Evolutionary conservation across 306 rosid genomes (phyloP).

Genomic region (Pyrus betulifolia): DNA sequence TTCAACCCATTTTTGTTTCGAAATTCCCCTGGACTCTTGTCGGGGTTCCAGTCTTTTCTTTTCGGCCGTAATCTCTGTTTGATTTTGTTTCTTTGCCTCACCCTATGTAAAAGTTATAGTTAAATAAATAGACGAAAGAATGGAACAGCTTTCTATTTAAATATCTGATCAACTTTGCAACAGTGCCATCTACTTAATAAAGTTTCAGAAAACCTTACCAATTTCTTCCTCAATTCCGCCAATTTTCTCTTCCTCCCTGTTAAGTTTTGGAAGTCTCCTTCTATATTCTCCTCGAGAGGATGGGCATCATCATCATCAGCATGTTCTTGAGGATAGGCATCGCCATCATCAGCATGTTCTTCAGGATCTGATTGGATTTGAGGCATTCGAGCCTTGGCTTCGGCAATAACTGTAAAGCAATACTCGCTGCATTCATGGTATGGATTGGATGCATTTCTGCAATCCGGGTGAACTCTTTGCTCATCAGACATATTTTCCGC

Average conservation of each 20-base stretch:
- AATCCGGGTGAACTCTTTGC: conserved; percentile 79
- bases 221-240: conserved; percentile 79
- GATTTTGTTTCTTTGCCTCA: conserved; percentile 85
- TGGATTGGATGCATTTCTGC: conserved; percentile 81
- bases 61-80: conserved; percentile 80
- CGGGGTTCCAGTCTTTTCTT: conserved; percentile 95
- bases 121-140: neutral
- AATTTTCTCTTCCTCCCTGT: conserved; percentile 73
- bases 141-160: neutral
- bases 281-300: conserved; percentile 13
- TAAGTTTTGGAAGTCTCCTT: conserved; percentile 18
- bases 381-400: conserved; percentile 43
- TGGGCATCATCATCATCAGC: conserved; percentile 12
- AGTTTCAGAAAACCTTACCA: conserved; percentile 41
- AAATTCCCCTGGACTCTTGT: conserved; percentile 80
- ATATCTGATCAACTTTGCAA: neutral
- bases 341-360: conserved; percentile 14
- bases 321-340: conserved; percentile 13
- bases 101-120: conserved; percentile 32
- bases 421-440: conserved; percentile 82
- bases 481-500: conserved; percentile 48
- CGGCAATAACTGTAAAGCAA: conserved; percentile 75
- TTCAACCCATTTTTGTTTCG: conserved; percentile 96
- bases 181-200: neutral
- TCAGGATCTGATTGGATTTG: conserved; percentile 39